Evolutionary conservation across 805 yeast species (phyloP).

Genomic region (Millerozyma miso): DNA sequence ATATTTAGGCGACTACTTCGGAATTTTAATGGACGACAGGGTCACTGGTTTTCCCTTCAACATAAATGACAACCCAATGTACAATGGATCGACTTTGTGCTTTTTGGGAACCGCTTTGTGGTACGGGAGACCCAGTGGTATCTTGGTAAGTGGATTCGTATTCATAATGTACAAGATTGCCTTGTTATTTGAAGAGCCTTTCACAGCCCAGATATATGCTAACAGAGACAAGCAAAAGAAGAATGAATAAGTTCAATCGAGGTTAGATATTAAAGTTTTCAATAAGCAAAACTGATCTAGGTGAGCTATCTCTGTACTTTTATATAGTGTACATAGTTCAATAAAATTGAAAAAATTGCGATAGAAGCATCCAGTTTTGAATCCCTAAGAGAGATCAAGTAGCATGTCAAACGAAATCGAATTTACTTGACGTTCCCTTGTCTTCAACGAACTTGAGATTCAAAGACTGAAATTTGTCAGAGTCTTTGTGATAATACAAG

Average conservation of each 20-base stretch:
- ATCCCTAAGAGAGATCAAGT: background rate
- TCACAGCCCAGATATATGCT: slow-evolving; percentile 89
- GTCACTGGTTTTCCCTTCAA: slow-evolving; percentile 94
- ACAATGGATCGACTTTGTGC: slow-evolving; percentile 84
- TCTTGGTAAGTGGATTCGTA: slow-evolving; percentile 68
- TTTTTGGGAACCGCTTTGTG: slow-evolving; percentile 88
- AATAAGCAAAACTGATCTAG: background rate
- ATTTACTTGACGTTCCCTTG: slow-evolving; percentile 31
- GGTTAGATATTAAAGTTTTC: background rate
- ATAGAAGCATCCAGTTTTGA: too few relatives aligned
- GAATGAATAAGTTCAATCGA: background rate
- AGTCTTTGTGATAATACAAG: slow-evolving; percentile 73
- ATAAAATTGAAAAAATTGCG: too few relatives aligned
- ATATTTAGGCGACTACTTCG: slow-evolving; percentile 95
- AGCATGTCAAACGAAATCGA: slow-evolving; percentile 19
- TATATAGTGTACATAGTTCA: background rate
- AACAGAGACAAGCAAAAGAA: slow-evolving; percentile 46
- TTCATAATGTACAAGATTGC: slow-evolving; percentile 81
- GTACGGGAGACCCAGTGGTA: slow-evolving; percentile 88
- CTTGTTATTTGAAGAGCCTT: slow-evolving; percentile 88
- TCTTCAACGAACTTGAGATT: slow-evolving; percentile 55
- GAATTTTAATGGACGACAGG: slow-evolving; percentile 85
- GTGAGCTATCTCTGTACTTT: background rate
- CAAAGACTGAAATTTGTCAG: slow-evolving; percentile 76
- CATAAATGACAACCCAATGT: slow-evolving; percentile 92